Evolutionary conservation across 164 flowering plant genomes (phyloP), one percentile per base, ranked within the genome.

Genomic region (Dillenia suffruticosa): DNA sequence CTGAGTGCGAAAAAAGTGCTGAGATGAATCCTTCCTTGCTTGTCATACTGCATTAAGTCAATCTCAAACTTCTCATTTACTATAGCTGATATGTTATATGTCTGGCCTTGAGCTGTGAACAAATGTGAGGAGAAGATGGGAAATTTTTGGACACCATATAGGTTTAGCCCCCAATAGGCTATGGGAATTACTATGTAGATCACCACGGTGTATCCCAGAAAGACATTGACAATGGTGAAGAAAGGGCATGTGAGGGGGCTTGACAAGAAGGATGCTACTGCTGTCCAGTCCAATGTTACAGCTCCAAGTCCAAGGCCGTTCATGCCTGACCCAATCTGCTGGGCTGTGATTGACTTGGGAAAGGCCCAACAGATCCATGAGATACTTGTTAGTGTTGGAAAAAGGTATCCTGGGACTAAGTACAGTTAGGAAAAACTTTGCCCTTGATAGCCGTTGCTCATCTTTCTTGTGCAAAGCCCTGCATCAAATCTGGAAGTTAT

Each of bases 271-370:
- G 82, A 75, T 45, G 80, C 71, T 9, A 77, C 68, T 6, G 74
- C 68, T 12, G 78, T 12, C 84, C 84, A 81, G 66, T 77, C 84
- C 8, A 81, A 73, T 5, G 84, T 64, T 46, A 77, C 57, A 9
- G 84, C 76, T 17, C 80, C 80, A 9, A 81, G 61, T 15, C 80
- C 84, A 2, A 81, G 63, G 56, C 84, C 84, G 9, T 22, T 24
- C 70, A 76, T 64, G n/a, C 84, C 84, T 2, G 84, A 81, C 8
- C 84, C 84, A 1, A 81, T 44, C 65, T 81, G 84, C 51, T 81
- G 82, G 10, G 76, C 81, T 0, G 78, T 81, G 53, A 81, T 78
- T 1, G 84, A 77, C 51, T 76, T 78, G 51, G 80, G 62, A 64
- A 77, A 78, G 48, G 49, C 71, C 78, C 76, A 77, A 63, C 84